phyloP scores from a whole-genome alignment of 164 flowering plant species.

The Umbilicus rupestris region DNA sequence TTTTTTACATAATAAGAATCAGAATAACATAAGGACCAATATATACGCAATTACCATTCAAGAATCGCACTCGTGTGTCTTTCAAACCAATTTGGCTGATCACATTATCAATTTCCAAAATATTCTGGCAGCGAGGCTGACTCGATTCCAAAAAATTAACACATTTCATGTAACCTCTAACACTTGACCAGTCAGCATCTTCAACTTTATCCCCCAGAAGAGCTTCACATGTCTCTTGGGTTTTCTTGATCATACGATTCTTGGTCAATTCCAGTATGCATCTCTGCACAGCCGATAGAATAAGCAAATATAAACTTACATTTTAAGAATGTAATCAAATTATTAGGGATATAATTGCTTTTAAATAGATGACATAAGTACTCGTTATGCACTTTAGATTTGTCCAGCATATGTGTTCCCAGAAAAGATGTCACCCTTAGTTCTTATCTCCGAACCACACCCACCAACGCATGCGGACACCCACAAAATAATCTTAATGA shows the following conservation, averaged over 20 bases:
- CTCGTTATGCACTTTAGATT: not conserved
- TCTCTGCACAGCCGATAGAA: not conserved
- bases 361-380: not conserved
- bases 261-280: conserved; percentile 5
- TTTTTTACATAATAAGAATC: no score
- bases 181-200: conserved; percentile 2
- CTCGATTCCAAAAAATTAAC: not conserved
- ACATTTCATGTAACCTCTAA: not conserved
- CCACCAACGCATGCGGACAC: not conserved
- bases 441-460: not conserved
- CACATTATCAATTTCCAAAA: conserved; percentile 6
- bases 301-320: not conserved
- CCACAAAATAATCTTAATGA: not conserved
- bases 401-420: not conserved
- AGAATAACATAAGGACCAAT: not conserved
- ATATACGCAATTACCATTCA: not conserved
- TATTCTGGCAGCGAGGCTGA: not conserved
- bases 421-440: not conserved
- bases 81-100: conserved; percentile 3
- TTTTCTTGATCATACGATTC: not conserved
- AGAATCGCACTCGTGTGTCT: conserved; percentile 5
- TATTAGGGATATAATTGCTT: not conserved
- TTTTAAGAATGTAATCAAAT: not conserved
- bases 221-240: not conserved
- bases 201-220: not conserved